Percentiles rank a stretch among this genome's conserved stretches.
phyloP scores from a whole-genome alignment of 1,284 basidiomycete genomes.

The Malassezia caprae region DNA sequence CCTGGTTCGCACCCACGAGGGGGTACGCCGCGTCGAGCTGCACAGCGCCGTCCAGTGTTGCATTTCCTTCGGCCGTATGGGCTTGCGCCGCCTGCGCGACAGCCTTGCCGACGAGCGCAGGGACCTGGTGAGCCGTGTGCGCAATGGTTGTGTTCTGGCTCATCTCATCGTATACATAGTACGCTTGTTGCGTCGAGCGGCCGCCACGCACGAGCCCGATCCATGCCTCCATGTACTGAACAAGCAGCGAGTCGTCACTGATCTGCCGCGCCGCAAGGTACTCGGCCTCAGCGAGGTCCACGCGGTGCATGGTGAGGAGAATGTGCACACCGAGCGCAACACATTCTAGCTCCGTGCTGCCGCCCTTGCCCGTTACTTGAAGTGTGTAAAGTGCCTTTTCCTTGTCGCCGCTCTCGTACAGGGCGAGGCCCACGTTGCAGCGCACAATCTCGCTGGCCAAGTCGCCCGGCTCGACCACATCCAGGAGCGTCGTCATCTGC shows the following conservation, averaged over 20 bases:
- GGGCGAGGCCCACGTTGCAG: slow-evolving; percentile 27
- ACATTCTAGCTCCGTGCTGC: slow-evolving; percentile 36
- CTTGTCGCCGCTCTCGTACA: slow-evolving; percentile 30
- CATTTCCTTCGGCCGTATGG: slow-evolving; percentile 21
- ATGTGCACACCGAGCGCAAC: slow-evolving; percentile 45
- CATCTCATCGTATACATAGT: slow-evolving; percentile 47
- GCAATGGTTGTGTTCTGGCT: slow-evolving; percentile 32
- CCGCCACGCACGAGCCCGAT: slow-evolving; percentile 40
- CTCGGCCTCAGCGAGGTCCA: slow-evolving; percentile 40
- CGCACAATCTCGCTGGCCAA: slow-evolving; percentile 26
- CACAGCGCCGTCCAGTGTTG: slow-evolving; percentile 26
- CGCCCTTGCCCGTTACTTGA: slow-evolving; percentile 20
- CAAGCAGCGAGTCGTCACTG: slow-evolving; percentile 45
- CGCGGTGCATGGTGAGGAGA: slow-evolving; percentile 38
- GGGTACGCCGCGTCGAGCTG: neutral
- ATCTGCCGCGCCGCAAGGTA: slow-evolving; percentile 37
- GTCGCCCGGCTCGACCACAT: slow-evolving; percentile 34
- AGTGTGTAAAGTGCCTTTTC: slow-evolving; percentile 38
- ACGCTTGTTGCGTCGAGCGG: slow-evolving; percentile 41
- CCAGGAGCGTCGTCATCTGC: slow-evolving; percentile 35
- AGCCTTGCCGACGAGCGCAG: slow-evolving; percentile 34
- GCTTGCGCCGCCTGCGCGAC: slow-evolving; percentile 30
- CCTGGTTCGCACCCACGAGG: slow-evolving; percentile 1
- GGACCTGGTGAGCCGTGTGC: slow-evolving; percentile 22
- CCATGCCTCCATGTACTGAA: slow-evolving; percentile 45